Evolutionary conservation across 1,139 yeast species (phyloP).

Genomic region (Kazachstania sp.): DNA sequence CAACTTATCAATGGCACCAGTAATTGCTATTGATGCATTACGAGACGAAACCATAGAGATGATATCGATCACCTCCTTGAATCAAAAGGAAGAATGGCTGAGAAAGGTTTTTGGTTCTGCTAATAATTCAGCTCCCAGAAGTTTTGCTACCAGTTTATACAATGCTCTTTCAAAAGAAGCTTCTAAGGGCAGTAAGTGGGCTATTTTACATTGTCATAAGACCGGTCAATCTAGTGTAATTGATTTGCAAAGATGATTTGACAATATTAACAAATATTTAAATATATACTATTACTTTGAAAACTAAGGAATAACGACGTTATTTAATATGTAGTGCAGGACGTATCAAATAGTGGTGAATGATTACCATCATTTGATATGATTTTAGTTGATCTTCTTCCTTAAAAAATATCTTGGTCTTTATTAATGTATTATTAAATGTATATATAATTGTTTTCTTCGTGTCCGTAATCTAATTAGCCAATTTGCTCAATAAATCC

Average conservation of each 20-base stretch:
- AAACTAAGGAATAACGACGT: background rate
- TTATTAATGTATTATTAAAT: background rate
- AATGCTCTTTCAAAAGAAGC: constrained; percentile 65
- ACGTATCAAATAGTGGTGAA: too few relatives aligned
- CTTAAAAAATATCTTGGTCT: too few relatives aligned
- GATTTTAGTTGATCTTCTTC: too few relatives aligned
- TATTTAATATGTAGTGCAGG: background rate
- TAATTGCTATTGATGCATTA: constrained; percentile 62
- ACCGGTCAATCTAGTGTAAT: constrained; percentile 61
- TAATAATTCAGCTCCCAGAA: constrained; percentile 58
- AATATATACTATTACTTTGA: background rate
- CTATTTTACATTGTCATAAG: constrained; percentile 63
- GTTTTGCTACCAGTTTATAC: constrained; percentile 67
- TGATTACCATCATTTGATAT: too few relatives aligned
- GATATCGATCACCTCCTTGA: constrained; percentile 66
- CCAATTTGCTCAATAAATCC: constrained; percentile 29
- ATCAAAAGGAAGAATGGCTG: constrained; percentile 81
- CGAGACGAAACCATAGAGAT: constrained; percentile 79
- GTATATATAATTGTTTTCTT: background rate
- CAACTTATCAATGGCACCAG: constrained; percentile 54
- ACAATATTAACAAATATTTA: background rate
- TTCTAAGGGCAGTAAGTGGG: constrained; percentile 63
- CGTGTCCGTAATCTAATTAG: constrained; percentile 15
- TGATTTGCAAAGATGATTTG: constrained; percentile 49
- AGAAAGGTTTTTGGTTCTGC: constrained; percentile 68